Conservation (phyloP, 2,329 filamentous ascomycete species). For the Talaromyces piceae region DNA sequence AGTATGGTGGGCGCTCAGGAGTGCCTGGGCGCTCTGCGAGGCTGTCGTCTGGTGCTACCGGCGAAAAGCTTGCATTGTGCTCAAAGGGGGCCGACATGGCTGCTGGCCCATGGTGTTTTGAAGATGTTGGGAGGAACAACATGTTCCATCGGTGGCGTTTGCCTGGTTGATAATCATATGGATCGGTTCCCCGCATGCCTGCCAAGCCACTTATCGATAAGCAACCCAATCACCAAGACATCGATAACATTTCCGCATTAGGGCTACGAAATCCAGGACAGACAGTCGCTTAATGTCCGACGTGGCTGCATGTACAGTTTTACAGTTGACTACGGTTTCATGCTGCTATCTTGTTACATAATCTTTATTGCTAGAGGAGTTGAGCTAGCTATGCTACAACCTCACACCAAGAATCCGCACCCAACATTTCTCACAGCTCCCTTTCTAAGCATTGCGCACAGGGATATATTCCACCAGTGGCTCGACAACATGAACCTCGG, state of each 20-base stretch:
- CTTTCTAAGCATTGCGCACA: constrained; percentile 18
- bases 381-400: neutral
- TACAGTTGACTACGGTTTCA: too few species aligned
- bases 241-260: too few species aligned
- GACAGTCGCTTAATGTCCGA: too few species aligned
- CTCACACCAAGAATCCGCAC: constrained; percentile 10
- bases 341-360: too few species aligned
- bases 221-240: neutral
- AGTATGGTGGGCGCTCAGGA: constrained; percentile 40
- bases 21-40: constrained; percentile 26
- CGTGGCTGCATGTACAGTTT: too few species aligned
- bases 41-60: constrained; percentile 15
- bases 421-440: constrained; percentile 14
- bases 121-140: neutral
- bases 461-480: constrained; percentile 43
- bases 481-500: constrained; percentile 42
- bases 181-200: neutral
- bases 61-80: constrained; percentile 7
- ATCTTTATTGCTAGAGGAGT: too few species aligned
- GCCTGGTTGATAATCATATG: too few species aligned
- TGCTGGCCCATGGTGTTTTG: neutral
- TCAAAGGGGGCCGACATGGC: constrained; percentile 28
- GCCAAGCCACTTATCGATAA: neutral
- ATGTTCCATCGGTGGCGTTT: neutral
- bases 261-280: too few species aligned